Evolutionary conservation across 176 grass and related monocot species (phyloP), one percentile per base, ranked within the genome.

Genomic region (Dactylis glomerata): DNA sequence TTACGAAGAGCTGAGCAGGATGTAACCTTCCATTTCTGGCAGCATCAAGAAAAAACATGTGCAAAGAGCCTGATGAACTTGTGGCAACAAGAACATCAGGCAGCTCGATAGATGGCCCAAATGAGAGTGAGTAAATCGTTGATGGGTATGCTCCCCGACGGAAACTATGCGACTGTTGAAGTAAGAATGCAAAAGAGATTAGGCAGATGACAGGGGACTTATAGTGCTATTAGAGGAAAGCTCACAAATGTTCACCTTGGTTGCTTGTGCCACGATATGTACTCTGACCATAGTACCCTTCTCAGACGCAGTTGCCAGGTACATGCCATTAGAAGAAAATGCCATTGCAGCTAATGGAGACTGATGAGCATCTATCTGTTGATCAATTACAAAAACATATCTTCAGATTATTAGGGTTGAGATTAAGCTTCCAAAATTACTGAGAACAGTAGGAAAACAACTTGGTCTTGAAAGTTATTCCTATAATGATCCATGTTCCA

Each of bases 41-140:
- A 30, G 55, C 73, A 22, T 90, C 96, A 55, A 98, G 87, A 68
- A 93, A 91, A 88, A 98, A 98, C 72, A 95, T 87, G 81, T 98
- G 96, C 83, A 98, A 82, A 84, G 96, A 98, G 32, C 96, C 96
- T 56, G 96, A 95, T 5, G 93, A 98, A 89, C 96, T 98, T 85
- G 96, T 95, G 69, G 96, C 91, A 76, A 81, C 82, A 87, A 98
- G 96, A 86, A 96, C 80, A 58, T 94, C 81, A 41, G 91, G 96
- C 17, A 92, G 75, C 55, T 92, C 93, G 36, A 52, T 30, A 55
- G 85, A 94, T 13, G 93, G 93, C 58, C 83, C 92, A 88, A 95
- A 98, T 79, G 96, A 59, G 51, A 98, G 75, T 9, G 96, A 96
- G 87, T 95, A 92, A 41, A 98, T 98, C 7, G 89, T 92, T 68